Percentiles rank a stretch among this genome's conserved stretches.
Evolutionary conservation across 192 early-diverging fungal species (phyloP).

Genomic region (Geranomyces variabilis): DNA sequence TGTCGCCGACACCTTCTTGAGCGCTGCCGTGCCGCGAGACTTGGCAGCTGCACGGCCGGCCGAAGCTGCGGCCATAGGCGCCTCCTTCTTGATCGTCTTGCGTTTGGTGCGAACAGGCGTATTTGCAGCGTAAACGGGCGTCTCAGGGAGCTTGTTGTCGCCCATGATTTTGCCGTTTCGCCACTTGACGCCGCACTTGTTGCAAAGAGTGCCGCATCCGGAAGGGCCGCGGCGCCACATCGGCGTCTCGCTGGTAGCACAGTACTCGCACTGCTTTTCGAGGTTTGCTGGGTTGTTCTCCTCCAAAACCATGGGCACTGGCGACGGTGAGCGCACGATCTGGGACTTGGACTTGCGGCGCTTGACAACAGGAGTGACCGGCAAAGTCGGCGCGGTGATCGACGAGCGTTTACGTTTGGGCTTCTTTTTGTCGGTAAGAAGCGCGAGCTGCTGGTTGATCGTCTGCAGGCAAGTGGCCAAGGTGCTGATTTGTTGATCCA

Average conservation of each 20-base stretch:
- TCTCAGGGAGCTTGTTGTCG: conserved; percentile 18
- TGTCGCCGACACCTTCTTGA: neutral
- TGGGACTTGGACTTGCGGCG: conserved; percentile 12
- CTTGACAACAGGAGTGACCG: conserved; percentile 6
- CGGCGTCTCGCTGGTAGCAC: conserved; percentile 38
- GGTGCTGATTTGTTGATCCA: conserved; percentile 29
- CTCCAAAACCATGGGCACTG: neutral
- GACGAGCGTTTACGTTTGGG: conserved; percentile 26
- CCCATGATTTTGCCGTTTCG: conserved; percentile 36
- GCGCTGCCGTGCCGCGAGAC: neutral
- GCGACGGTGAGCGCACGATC: neutral
- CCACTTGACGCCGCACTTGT: conserved; percentile 54
- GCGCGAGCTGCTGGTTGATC: conserved; percentile 30
- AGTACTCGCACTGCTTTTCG: conserved; percentile 39
- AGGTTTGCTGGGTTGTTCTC: neutral
- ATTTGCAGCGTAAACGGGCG: conserved; percentile 1
- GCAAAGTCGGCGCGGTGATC: neutral
- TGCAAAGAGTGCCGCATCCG: conserved; percentile 46
- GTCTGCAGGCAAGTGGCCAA: conserved; percentile 24
- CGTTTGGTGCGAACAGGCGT: conserved; percentile 20
- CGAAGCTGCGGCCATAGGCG: neutral
- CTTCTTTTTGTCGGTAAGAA: conserved; percentile 29
- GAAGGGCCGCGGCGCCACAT: conserved; percentile 53
- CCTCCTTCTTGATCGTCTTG: conserved; percentile 15
- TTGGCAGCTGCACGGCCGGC: neutral